Percentiles rank a stretch among this genome's conserved stretches.
Evolutionary conservation across 2,329 filamentous ascomycete genomes (phyloP).

Genomic region (Stachybotrys echinatus): DNA sequence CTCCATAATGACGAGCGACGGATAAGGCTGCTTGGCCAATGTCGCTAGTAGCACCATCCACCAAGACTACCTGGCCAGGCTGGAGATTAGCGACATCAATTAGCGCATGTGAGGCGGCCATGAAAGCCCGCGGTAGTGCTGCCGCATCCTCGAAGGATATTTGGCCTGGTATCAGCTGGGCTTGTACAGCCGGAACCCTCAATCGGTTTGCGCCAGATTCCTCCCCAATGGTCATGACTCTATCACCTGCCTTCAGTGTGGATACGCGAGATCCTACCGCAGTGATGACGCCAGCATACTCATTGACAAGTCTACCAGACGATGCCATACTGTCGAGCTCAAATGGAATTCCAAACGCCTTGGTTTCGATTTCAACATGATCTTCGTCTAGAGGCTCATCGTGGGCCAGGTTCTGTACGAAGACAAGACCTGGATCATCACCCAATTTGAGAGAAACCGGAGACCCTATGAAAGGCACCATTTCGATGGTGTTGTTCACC

Average conservation of each 20-base stretch:
- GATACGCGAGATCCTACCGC: neutral
- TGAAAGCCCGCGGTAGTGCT: neutral
- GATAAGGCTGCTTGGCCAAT: conserved; percentile 11
- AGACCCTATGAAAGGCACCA: neutral
- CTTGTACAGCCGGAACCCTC: neutral
- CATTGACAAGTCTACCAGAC: neutral
- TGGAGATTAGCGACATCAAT: conserved; percentile 11
- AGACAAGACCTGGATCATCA: neutral
- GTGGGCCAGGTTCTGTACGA: conserved; percentile 1
- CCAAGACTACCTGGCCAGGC: conserved; percentile 11
- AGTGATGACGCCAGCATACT: neutral
- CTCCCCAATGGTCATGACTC: neutral
- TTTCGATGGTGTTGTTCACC: neutral
- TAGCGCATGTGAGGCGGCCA: conserved; percentile 6
- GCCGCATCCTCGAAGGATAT: neutral
- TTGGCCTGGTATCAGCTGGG: neutral
- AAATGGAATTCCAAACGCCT: conserved; percentile 6
- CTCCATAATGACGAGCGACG: conserved; percentile 11
- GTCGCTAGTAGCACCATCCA: conserved; percentile 11
- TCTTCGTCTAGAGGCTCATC: conserved; percentile 4
- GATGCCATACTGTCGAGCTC: neutral
- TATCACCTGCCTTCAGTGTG: neutral
- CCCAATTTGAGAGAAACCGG: neutral
- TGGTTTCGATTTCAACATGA: conserved; percentile 8
- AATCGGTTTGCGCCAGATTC: neutral